A percentile compares a stretch with the other conserved stretches of the same genome.
These are phyloP conservation scores for Tylopilus subfusipes DNA, from an alignment of 768 basidiomycete species.

Conservation along the genomic window DNA sequence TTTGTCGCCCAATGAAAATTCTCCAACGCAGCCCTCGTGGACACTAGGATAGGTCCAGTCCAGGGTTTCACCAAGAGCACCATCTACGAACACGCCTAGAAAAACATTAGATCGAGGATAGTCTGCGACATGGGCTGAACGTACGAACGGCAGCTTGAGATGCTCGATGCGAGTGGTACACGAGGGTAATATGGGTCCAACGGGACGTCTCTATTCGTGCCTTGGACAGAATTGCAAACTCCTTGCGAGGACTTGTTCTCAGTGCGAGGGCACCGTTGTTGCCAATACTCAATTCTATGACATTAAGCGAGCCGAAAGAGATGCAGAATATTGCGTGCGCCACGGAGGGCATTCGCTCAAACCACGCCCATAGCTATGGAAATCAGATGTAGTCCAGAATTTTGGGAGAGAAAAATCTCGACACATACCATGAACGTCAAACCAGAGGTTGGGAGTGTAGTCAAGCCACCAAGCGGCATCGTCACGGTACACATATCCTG, in stretches of 20 bases:
- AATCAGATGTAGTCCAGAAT: background rate
- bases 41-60: slow-evolving; percentile 62
- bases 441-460: slow-evolving; percentile 56
- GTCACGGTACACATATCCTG: slow-evolving; percentile 52
- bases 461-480: slow-evolving; percentile 44
- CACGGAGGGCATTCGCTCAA: slow-evolving; percentile 40
- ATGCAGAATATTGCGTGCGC: slow-evolving; percentile 38
- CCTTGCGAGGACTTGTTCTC: slow-evolving; percentile 36
- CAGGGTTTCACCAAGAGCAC: slow-evolving; percentile 58
- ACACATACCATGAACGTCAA: slow-evolving; percentile 67
- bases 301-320: slow-evolving; percentile 25
- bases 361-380: slow-evolving; percentile 46
- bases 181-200: slow-evolving; percentile 72
- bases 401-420: background rate
- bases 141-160: slow-evolving; percentile 60
- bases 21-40: slow-evolving; percentile 34
- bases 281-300: slow-evolving; percentile 47
- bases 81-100: slow-evolving; percentile 73
- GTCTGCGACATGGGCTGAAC: slow-evolving; percentile 17
- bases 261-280: slow-evolving; percentile 58
- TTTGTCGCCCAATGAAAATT: slow-evolving; percentile 57
- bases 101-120: slow-evolving; percentile 1
- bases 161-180: slow-evolving; percentile 57
- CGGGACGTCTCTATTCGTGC: slow-evolving; percentile 48
- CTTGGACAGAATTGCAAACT: slow-evolving; percentile 43